Evolutionary conservation across 805 yeast genomes (phyloP).

Genomic region (Saccharomycopsis selenospora): DNA sequence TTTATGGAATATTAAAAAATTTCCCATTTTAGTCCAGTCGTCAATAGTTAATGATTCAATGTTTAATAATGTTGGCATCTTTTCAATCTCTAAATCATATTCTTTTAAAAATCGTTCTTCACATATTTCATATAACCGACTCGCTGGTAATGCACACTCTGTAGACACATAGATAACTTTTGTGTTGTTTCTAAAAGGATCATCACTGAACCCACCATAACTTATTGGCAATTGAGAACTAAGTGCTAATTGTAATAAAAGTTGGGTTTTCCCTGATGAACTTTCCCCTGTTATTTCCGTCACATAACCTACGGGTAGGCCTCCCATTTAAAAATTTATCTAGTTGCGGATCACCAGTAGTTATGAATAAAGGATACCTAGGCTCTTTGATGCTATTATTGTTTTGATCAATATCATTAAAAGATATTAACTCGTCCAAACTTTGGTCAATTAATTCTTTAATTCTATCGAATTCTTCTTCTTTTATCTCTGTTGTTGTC

Average conservation of each 20-base stretch:
- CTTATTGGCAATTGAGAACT: constrained; percentile 45
- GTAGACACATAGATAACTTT: constrained; percentile 71
- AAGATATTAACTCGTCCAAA: constrained; percentile 6
- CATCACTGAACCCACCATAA: constrained; percentile 39
- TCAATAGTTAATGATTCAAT: constrained; percentile 10
- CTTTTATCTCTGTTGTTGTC: constrained; percentile 25
- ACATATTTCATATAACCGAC: constrained; percentile 48
- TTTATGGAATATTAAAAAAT: constrained; percentile 55
- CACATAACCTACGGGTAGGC: constrained; percentile 45
- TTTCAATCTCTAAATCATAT: constrained; percentile 58
- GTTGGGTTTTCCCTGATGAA: constrained; percentile 81
- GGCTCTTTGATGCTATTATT: constrained; percentile 4
- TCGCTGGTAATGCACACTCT: constrained; percentile 65
- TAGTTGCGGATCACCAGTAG: constrained; percentile 46
- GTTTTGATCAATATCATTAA: constrained; percentile 5
- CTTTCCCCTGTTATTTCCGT: constrained; percentile 82
- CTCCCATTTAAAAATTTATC: constrained; percentile 48
- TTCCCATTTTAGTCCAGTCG: constrained; percentile 38
- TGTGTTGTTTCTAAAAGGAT: not conserved
- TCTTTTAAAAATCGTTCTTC: constrained; percentile 32
- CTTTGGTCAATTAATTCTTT: constrained; percentile 6
- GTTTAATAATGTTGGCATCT: constrained; percentile 10
- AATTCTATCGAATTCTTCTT: constrained; percentile 22
- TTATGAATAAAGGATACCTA: constrained; percentile 28
- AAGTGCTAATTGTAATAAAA: constrained; percentile 58